phyloP scores from a whole-genome alignment of 352 stramenopile species.

The Globisporangium recalcitrans region DNA sequence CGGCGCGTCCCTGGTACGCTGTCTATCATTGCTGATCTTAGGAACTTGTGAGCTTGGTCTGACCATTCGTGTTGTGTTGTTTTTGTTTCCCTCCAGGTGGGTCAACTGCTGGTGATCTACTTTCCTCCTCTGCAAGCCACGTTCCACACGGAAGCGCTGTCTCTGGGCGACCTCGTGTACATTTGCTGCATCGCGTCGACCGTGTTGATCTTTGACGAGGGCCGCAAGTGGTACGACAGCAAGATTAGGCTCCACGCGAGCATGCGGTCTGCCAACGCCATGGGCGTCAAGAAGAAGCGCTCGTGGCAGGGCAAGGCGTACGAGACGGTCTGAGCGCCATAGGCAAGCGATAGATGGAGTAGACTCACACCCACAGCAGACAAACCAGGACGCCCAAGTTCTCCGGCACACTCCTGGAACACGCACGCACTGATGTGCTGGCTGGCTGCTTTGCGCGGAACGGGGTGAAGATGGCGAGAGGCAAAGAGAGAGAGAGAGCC shows the following conservation, averaged over 20 bases:
- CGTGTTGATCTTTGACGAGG: conserved; percentile 92
- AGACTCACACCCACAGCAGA: background rate
- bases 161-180: conserved; percentile 88
- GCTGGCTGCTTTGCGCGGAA: too few relatives aligned
- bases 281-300: conserved; percentile 26
- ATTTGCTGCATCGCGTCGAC: conserved; percentile 90
- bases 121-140: conserved; percentile 93
- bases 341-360: conserved; percentile 4
- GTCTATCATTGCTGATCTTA: background rate
- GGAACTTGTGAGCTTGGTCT: background rate
- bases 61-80: conserved; percentile 4
- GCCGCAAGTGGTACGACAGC: conserved; percentile 85
- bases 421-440: too few relatives aligned
- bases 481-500: background rate
- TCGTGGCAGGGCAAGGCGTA: conserved; percentile 67
- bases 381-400: conserved; percentile 1
- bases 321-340: conserved; percentile 43
- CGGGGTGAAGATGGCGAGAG: background rate
- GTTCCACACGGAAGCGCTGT: conserved; percentile 96
- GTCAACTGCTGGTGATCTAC: conserved; percentile 96
- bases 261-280: conserved; percentile 26
- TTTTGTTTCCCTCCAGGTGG: conserved; percentile 36
- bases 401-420: too few relatives aligned
- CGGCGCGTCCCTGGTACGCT: conserved; percentile 76
- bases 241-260: conserved; percentile 27